Evolutionary conservation across 2,329 filamentous ascomycete genomes (phyloP), one percentile per base, ranked within the genome.

Genomic region (Colletotrichum higginsianum): DNA sequence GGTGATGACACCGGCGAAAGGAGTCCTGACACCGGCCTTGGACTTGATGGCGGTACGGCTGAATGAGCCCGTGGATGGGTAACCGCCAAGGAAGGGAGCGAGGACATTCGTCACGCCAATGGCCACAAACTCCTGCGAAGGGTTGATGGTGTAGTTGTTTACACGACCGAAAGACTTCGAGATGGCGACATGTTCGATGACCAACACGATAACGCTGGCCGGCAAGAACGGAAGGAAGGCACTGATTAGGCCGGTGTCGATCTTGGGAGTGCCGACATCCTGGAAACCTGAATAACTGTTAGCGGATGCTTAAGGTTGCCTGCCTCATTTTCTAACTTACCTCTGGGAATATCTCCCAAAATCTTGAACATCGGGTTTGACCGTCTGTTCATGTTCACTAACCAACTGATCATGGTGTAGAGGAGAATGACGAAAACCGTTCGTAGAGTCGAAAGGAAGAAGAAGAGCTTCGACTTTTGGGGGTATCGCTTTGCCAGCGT

Each of bases 111-210:
- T 93, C 35, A 98, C 90, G 73, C 96, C 96, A 75, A 98, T 98
- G 26, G 94, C 96, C 57, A 99, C 94, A 83, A 99, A 89, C 80
- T 99, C 96, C 80, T 99, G 96, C 0, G 96, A 98, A 0, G 96
- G 95, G 76, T 98, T 92, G 79, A 99, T 98, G 18, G 90, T 92
- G 82, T 99, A 99, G 84, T 98, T 97, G 85, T 98, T 98, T 77
- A 98, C 90, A 71, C 96, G 90, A 12, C 96, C 96, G 76, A 99
- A 98, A 0, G 96, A 98, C 81, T 98, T 99, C 21, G 95, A 94
- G 74, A 98, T 98, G 58, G 96, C 95, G 77, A 98, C 98, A 80
- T 98, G 96, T 82, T 98, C 96, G 73, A 98, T 97, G 46, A 98
- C 87, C 68, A 98, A 87, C n/a, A 99, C 95, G 75, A 98, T 97